These are phyloP conservation scores for Dysphania ambrosioides DNA, from an alignment of 148 eudicot genomes.

Conservation along the genomic window DNA sequence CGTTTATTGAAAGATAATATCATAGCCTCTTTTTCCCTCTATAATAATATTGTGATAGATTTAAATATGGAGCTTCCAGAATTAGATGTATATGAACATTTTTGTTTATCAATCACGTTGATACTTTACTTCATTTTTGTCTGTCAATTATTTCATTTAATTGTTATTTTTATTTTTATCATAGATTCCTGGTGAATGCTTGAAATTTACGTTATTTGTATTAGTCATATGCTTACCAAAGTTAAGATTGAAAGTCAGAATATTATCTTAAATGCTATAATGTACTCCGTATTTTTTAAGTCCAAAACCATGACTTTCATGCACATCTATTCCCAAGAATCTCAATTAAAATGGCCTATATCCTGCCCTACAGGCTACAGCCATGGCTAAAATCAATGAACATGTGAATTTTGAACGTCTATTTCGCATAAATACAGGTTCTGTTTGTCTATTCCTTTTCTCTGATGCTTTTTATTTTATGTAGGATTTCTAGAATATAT, in stretches of 20 bases:
- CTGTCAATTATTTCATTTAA: too few species aligned
- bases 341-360: background rate
- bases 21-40: background rate
- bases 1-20: slow-evolving; percentile 12
- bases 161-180: too few species aligned
- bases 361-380: too few species aligned
- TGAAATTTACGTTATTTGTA: background rate
- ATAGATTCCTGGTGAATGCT: slow-evolving; percentile 6
- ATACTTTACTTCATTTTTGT: background rate
- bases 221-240: background rate
- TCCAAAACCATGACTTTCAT: slow-evolving; percentile 3
- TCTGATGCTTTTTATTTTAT: background rate
- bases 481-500: background rate
- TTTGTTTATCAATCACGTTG: too few species aligned
- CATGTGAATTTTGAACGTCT: background rate
- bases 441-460: background rate
- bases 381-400: background rate
- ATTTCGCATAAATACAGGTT: background rate
- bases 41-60: background rate
- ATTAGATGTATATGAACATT: slow-evolving; percentile 11
- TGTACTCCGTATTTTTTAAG: background rate
- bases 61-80: background rate
- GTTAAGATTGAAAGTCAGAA: background rate
- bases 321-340: slow-evolving; percentile 18
- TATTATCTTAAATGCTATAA: background rate